Evolutionary conservation across 2,329 filamentous ascomycete genomes (phyloP).

Genomic region (Pseudogymnoascus sp.): DNA sequence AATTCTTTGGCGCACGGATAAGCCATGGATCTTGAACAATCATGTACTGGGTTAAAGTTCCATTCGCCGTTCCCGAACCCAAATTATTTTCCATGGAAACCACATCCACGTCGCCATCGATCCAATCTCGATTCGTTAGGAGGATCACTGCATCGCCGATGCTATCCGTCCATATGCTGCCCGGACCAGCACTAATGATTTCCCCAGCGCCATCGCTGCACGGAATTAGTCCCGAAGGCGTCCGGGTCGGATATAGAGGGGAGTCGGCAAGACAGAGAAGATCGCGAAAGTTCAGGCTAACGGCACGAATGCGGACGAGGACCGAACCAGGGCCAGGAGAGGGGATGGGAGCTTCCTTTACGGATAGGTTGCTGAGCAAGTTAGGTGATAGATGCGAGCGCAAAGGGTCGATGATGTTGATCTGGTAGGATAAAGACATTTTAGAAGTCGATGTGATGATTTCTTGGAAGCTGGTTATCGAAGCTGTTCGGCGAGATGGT

Average conservation of each 20-base stretch:
- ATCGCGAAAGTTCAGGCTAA: constrained; percentile 25
- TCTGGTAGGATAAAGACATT: not conserved
- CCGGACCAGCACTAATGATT: constrained; percentile 30
- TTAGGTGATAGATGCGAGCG: not conserved
- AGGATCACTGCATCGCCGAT: constrained; percentile 16
- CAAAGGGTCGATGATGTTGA: not conserved
- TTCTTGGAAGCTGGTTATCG: not conserved
- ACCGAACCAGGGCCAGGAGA: constrained; percentile 41
- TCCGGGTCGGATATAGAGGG: constrained; percentile 13
- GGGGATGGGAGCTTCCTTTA: constrained; percentile 39
- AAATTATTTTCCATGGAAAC: constrained; percentile 24
- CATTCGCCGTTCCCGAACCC: constrained; percentile 27
- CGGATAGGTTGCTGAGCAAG: constrained; percentile 42
- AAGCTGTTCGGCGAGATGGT: not conserved
- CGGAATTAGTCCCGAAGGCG: constrained; percentile 10
- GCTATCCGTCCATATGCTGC: not conserved
- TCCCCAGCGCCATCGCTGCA: constrained; percentile 44
- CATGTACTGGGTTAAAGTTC: constrained; percentile 25
- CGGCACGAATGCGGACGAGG: constrained; percentile 24
- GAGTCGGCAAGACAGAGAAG: constrained; percentile 15
- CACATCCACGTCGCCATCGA: constrained; percentile 40
- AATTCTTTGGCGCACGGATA: constrained; percentile 34
- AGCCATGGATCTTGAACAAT: constrained; percentile 36
- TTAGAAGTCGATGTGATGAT: not conserved
- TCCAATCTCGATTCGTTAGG: constrained; percentile 33